A percentile compares a stretch with the other conserved stretches of the same genome.
These are phyloP conservation scores for Yamadazyma atmosphaerica DNA, from an alignment of 1,139 yeast species.

Conservation along the genomic window DNA sequence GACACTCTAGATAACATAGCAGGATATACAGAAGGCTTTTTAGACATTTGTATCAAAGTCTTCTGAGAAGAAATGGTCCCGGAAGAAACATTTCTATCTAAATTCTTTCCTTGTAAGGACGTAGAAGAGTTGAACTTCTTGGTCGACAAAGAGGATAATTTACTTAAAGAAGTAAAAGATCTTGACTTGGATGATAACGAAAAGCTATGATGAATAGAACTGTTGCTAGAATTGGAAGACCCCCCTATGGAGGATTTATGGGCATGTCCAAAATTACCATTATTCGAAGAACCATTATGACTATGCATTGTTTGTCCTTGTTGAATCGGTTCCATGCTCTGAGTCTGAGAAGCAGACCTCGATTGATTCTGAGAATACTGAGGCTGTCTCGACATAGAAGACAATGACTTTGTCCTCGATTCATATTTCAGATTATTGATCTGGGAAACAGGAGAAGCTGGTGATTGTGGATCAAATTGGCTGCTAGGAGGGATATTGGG, in stretches of 20 bases:
- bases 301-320: constrained; percentile 17
- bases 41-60: constrained; percentile 34
- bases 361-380: constrained; percentile 11
- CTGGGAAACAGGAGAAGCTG: constrained; percentile 4
- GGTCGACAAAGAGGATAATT: constrained; percentile 43
- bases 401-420: constrained; percentile 23
- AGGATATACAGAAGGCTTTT: constrained; percentile 76
- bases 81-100: constrained; percentile 34
- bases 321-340: constrained; percentile 15
- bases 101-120: constrained; percentile 26
- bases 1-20: constrained; percentile 89
- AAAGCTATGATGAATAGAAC: constrained; percentile 33
- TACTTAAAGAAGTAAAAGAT: constrained; percentile 45
- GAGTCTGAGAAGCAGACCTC: constrained; percentile 1
- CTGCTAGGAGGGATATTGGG: constrained; percentile 20
- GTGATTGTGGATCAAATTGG: constrained; percentile 10
- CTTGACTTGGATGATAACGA: constrained; percentile 44
- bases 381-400: constrained; percentile 21
- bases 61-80: constrained; percentile 33
- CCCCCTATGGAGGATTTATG: constrained; percentile 13
- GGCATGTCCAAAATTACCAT: background rate
- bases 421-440: constrained; percentile 16
- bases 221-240: constrained; percentile 9
- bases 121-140: constrained; percentile 41
- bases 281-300: constrained; percentile 2